Conservation (phyloP, 2,329 filamentous ascomycete species). For the Alternaria postmessia region DNA sequence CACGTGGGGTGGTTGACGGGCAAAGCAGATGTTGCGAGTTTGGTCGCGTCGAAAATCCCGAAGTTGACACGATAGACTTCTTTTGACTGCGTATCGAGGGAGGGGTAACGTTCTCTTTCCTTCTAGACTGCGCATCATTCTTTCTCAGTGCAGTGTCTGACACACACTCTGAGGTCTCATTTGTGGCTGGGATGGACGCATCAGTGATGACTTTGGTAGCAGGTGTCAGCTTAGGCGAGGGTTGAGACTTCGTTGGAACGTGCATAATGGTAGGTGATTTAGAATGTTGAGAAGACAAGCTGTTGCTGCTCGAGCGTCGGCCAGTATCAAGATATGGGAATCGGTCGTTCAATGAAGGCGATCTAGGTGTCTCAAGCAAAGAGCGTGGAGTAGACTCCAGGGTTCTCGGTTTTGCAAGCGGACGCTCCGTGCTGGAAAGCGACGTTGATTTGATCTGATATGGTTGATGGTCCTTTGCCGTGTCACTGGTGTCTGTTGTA, state of each 20-base stretch:
- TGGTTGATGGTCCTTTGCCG: not conserved
- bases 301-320: conserved; percentile 40
- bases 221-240: conserved; percentile 18
- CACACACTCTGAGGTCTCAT: conserved; percentile 13
- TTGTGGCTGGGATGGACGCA: conserved; percentile 21
- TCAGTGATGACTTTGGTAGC: conserved; percentile 31
- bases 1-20: conserved; percentile 18
- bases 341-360: conserved; percentile 56
- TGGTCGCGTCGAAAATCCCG: conserved; percentile 11
- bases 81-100: conserved; percentile 2
- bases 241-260: conserved; percentile 19
- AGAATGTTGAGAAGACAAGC: conserved; percentile 27
- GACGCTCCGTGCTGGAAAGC: not conserved
- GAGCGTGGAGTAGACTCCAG: conserved; percentile 18
- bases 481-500: not conserved
- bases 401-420: conserved; percentile 11
- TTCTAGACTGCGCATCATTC: conserved; percentile 11
- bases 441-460: not conserved
- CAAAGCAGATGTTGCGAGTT: conserved; percentile 32
- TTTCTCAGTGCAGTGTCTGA: conserved; percentile 15
- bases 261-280: conserved; percentile 26
- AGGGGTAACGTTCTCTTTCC: conserved; percentile 39
- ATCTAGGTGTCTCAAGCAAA: conserved; percentile 28
- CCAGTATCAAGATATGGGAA: conserved; percentile 53
- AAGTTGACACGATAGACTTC: conserved; percentile 1